Conservation (phyloP, 768 basidiomycete genomes). For the Pleurotus pulmonarius region DNA sequence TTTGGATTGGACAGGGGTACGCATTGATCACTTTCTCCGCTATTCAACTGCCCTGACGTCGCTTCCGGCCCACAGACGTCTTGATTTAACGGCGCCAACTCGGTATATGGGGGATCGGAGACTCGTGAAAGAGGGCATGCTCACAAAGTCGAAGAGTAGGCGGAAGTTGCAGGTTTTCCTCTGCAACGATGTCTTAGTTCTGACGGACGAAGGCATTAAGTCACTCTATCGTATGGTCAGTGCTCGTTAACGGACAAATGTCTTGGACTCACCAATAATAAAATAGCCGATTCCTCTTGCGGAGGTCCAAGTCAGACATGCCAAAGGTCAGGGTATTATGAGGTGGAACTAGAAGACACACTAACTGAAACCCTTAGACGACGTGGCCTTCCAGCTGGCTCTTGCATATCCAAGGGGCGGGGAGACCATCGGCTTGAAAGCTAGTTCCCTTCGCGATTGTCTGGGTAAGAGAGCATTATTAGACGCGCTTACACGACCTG, state of each 20-base stretch:
- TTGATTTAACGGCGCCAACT: slow-evolving; percentile 90
- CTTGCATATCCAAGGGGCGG: slow-evolving; percentile 73
- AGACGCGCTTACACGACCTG: not conserved
- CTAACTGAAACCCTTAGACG: slow-evolving; percentile 40
- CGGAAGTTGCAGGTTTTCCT: slow-evolving; percentile 73
- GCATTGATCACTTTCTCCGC: not conserved
- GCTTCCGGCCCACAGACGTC: slow-evolving; percentile 38
- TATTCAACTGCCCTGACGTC: no score
- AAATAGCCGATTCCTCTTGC: slow-evolving; percentile 70
- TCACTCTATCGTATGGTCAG: slow-evolving; percentile 82
- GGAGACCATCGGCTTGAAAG: slow-evolving; percentile 59
- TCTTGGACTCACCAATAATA: not conserved
- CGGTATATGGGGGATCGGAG: slow-evolving; percentile 77
- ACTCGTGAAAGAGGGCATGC: slow-evolving; percentile 73
- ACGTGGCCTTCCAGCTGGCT: slow-evolving; percentile 61
- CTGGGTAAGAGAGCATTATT: slow-evolving; percentile 28
- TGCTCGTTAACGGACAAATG: slow-evolving; percentile 3
- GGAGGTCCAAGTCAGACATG: slow-evolving; percentile 56
- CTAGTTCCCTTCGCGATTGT: slow-evolving; percentile 55
- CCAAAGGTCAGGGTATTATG: not conserved
- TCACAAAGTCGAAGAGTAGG: slow-evolving; percentile 83
- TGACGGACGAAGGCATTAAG: slow-evolving; percentile 69
- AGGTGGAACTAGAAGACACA: not conserved
- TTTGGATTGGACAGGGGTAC: slow-evolving; percentile 88
- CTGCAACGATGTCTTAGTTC: slow-evolving; percentile 86